These are phyloP conservation scores for Botryotinia calthae DNA, from an alignment of 2,329 filamentous ascomycete genomes.

Conservation along the genomic window DNA sequence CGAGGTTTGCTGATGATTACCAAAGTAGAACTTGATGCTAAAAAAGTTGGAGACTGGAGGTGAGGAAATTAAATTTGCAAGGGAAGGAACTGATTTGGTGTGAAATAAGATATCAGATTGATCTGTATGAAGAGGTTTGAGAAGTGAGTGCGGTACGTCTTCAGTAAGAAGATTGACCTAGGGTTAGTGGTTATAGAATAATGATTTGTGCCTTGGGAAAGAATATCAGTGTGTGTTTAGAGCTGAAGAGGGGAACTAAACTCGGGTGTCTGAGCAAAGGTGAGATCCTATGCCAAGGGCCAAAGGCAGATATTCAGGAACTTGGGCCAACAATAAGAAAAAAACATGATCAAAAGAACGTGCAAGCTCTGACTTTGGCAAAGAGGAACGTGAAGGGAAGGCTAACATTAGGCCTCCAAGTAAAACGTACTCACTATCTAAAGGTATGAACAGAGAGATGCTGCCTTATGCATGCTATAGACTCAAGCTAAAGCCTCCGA, in stretches of 20 bases:
- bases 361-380: neutral
- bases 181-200: neutral
- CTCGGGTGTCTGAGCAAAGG: neutral
- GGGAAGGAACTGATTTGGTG: neutral
- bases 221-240: neutral
- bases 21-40: neutral
- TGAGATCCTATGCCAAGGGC: neutral
- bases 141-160: neutral
- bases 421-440: neutral
- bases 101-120: neutral
- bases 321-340: neutral
- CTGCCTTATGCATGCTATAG: neutral
- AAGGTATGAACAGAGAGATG: neutral
- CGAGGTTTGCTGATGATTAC: neutral
- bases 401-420: neutral
- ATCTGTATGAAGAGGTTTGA: neutral
- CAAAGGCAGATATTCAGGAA: neutral
- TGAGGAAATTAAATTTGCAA: neutral
- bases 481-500: neutral
- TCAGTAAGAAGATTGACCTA: neutral
- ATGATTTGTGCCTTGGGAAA: neutral
- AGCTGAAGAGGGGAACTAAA: neutral
- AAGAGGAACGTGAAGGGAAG: neutral
- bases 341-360: too few species aligned
- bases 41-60: too few species aligned